Evolutionary conservation across 2,329 filamentous ascomycete species (phyloP).

Genomic region (Phoma sp.): DNA sequence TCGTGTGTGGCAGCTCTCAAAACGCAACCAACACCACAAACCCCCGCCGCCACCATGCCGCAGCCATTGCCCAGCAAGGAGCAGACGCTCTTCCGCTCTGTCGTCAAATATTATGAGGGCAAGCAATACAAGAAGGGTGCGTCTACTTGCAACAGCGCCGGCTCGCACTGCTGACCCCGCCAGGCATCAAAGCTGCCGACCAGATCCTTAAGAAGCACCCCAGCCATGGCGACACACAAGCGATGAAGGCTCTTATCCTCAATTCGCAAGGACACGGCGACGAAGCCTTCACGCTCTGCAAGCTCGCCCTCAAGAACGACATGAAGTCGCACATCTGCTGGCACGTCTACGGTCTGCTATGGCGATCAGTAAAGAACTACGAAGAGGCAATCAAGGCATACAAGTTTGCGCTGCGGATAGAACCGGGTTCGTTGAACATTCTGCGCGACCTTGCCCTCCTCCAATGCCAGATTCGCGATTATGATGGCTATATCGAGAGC

Average conservation of each 20-base stretch:
- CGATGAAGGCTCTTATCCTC: constrained; percentile 98
- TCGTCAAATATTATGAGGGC: constrained; percentile 95
- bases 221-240: constrained; percentile 96
- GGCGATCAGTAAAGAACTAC: constrained; percentile 94
- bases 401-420: constrained; percentile 89
- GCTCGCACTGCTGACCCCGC: constrained; percentile 30
- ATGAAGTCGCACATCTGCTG: constrained; percentile 99
- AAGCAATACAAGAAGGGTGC: constrained; percentile 94
- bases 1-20: constrained; percentile 19
- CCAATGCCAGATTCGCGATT: constrained; percentile 96
- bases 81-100: constrained; percentile 88
- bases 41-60: constrained; percentile 62
- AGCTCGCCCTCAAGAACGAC: constrained; percentile 89
- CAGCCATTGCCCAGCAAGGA: constrained; percentile 85
- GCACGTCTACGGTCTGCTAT: constrained; percentile 97
- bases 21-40: constrained; percentile 11
- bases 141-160: constrained; percentile 13
- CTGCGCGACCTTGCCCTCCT: constrained; percentile 91
- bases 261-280: constrained; percentile 91
- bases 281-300: constrained; percentile 92
- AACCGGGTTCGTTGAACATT: constrained; percentile 94
- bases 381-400: constrained; percentile 99
- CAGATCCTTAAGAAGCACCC: constrained; percentile 94
- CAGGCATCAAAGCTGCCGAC: constrained; percentile 91
- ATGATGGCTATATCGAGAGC: constrained; percentile 89